Evolutionary conservation across 2,329 filamentous ascomycete genomes (phyloP), one percentile per base, ranked within the genome.

Genomic region (Geosmithia flava): DNA sequence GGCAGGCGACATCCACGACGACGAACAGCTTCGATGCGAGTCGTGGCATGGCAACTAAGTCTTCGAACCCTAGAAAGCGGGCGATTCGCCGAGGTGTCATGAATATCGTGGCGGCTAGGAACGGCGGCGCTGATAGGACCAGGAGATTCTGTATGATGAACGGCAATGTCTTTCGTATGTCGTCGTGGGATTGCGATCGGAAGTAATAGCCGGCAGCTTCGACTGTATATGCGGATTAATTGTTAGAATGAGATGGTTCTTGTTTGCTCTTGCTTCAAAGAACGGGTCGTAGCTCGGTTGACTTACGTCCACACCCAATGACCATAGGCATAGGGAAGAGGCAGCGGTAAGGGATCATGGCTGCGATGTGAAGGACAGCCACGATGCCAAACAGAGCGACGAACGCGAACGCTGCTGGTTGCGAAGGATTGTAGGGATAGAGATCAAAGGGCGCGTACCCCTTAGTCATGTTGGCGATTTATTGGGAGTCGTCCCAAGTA

Each of bases 251-350:
- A 48, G 29, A 30, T 30, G 11, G 6, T 7, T 30, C 7, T 30
- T 11, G 7, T 30, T 30, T 42, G 19, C 27, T 42, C 20, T 7
- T 33, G 10, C 40, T 42, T 7, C 30, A 41, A 17, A 37, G 6
- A 11, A 19, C 6, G 17, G 15, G n/a, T 39, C 4, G 17, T 15
- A 4, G 13, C 5, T 16, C 17, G 7, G 37, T 7, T 15, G 15
- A 55, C 62, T 58, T 62, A 75, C 71, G 71, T 20, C 67, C 49
- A n/a, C 69, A 70, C 3, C 75, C 74, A 17, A 77, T 60, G 5
- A 70, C 55, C 40, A 78, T 68, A 0, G 74, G 68, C 1, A 71
- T 67, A 52, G 73, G 68, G 55, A 72, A 76, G 64, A 69, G 73
- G 2, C 68, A 69, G 44, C 67, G 59, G 2, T 64, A 65, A 3